Percentiles rank a stretch among this genome's conserved stretches.
phyloP scores from a whole-genome alignment of 768 basidiomycete genomes.

The Calvatia gigantea region DNA sequence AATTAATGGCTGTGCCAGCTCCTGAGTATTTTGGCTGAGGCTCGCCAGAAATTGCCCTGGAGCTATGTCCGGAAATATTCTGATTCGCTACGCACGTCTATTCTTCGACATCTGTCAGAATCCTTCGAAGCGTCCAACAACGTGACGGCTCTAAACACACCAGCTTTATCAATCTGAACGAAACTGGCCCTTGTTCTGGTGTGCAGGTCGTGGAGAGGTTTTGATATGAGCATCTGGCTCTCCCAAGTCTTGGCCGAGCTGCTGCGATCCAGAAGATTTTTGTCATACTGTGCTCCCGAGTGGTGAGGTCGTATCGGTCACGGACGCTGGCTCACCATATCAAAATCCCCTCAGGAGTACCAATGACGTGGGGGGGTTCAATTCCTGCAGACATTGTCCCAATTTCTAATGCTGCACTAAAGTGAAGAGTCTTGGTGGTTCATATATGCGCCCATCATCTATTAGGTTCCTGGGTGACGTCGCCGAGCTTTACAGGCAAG shows the following conservation, averaged over 20 bases:
- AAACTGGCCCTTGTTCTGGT: conserved; percentile 49
- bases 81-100: conserved; percentile 50
- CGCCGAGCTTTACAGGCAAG: conserved; percentile 34
- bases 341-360: conserved; percentile 44
- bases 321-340: conserved; percentile 48
- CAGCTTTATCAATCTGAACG: conserved; percentile 40
- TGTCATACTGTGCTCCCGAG: conserved; percentile 9
- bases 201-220: conserved; percentile 44
- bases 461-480: conserved; percentile 40
- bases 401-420: conserved; percentile 44
- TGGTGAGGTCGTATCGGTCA: conserved; percentile 21
- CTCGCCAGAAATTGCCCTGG: conserved; percentile 39
- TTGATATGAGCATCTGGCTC: conserved; percentile 42
- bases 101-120: conserved; percentile 35
- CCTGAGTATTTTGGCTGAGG: too few species aligned
- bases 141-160: conserved; percentile 45
- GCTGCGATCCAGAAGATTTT: conserved; percentile 34
- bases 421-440: conserved; percentile 40
- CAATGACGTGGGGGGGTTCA: conserved; percentile 26
- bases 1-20: too few species aligned
- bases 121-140: conserved; percentile 42
- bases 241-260: conserved; percentile 43
- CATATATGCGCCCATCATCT: conserved; percentile 43
- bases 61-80: conserved; percentile 56
- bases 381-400: conserved; percentile 40